Evolutionary conservation across 2,329 filamentous ascomycete species (phyloP).

Genomic region (Epichloe aotearoae): DNA sequence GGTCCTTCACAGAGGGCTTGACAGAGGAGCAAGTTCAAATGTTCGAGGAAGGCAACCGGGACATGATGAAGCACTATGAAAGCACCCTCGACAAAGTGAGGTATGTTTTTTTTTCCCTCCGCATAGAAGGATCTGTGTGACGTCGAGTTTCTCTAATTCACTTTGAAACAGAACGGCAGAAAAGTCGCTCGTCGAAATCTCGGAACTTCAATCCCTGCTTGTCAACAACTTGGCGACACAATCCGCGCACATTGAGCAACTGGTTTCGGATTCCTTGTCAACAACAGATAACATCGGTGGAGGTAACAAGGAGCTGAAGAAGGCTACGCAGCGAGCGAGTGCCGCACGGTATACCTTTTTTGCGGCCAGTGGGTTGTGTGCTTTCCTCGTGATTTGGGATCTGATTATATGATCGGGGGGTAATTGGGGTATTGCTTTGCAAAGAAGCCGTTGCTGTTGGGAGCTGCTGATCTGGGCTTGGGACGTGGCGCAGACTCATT

Average conservation of each 20-base stretch:
- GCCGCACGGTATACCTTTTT: constrained; percentile 64
- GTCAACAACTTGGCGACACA: constrained; percentile 77
- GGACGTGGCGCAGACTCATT: not conserved
- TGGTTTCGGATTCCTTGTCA: constrained; percentile 69
- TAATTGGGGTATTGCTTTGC: not conserved
- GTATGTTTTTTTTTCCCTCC: constrained; percentile 38
- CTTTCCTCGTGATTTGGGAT: constrained; percentile 67
- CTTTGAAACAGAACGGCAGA: constrained; percentile 56
- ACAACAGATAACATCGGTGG: constrained; percentile 78
- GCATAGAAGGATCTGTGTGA: not conserved
- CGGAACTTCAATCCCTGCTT: constrained; percentile 79
- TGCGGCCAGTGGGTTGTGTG: constrained; percentile 61
- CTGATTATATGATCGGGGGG: constrained; percentile 37
- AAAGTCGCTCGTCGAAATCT: constrained; percentile 82
- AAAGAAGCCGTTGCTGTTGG: not conserved
- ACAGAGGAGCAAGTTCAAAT: constrained; percentile 80
- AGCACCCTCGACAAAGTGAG: constrained; percentile 88
- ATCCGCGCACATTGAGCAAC: constrained; percentile 75
- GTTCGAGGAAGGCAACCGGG: constrained; percentile 86
- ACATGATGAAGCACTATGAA: constrained; percentile 87
- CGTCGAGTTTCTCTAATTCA: not conserved
- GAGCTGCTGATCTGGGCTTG: not conserved
- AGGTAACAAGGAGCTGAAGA: constrained; percentile 84
- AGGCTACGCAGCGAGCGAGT: constrained; percentile 59
- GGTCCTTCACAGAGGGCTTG: constrained; percentile 36